Evolutionary conservation across 768 basidiomycete species (phyloP).

Genomic region (Neoboletus brunneissimus): DNA sequence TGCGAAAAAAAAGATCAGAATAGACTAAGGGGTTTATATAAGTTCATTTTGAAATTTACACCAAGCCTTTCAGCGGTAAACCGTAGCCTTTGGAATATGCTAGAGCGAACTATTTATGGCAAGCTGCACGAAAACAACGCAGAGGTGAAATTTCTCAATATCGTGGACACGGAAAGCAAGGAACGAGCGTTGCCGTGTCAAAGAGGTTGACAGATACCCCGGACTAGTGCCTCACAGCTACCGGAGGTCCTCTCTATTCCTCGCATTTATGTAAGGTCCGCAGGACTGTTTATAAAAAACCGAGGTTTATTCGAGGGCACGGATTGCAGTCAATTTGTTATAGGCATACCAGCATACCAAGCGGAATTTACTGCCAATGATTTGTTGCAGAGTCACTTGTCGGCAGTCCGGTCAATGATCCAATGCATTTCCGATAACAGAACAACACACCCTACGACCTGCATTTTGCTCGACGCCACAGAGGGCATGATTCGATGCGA

Average conservation of each 20-base stretch:
- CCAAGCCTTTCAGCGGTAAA: not conserved
- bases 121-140: not conserved
- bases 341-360: not conserved
- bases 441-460: conserved; percentile 9
- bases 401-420: not conserved
- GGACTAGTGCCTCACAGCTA: too few relatives aligned
- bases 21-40: not conserved
- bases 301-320: not conserved
- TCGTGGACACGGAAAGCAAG: not conserved
- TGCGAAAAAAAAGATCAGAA: not conserved
- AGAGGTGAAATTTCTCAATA: not conserved
- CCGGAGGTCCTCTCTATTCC: too few relatives aligned
- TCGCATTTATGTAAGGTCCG: too few relatives aligned
- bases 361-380: too few relatives aligned
- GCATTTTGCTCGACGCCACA: not conserved
- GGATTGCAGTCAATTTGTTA: not conserved
- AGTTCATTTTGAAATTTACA: not conserved
- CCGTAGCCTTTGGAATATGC: not conserved
- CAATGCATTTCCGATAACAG: not conserved
- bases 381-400: not conserved
- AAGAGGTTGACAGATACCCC: not conserved
- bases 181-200: not conserved
- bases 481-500: not conserved
- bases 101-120: not conserved
- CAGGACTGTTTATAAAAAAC: too few relatives aligned